Evolutionary conservation across 1,139 yeast species (phyloP).

Genomic region (Pichia sp.): DNA sequence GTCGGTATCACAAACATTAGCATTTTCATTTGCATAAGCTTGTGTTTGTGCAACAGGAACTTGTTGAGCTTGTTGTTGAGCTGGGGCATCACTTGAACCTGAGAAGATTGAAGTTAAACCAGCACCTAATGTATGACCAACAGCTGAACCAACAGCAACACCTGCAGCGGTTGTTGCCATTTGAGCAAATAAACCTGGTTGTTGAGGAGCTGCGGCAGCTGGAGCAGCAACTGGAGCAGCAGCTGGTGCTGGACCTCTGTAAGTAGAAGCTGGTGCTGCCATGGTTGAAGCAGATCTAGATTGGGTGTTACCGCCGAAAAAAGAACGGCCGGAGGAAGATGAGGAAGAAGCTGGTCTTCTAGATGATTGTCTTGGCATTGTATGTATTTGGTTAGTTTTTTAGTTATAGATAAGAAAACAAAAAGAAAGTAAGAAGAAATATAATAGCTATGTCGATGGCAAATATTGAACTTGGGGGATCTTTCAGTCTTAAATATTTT

Average conservation of each 20-base stretch:
- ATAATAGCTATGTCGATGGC: too few species aligned
- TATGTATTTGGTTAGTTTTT: background rate
- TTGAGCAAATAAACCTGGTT: slow-evolving; percentile 91
- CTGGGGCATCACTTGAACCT: slow-evolving; percentile 61
- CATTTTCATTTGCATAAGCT: slow-evolving; percentile 38
- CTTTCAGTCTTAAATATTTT: too few species aligned
- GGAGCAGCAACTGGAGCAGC: slow-evolving; percentile 33
- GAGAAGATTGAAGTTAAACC: slow-evolving; percentile 87
- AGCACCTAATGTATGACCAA: slow-evolving; percentile 95
- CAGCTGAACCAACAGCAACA: slow-evolving; percentile 96
- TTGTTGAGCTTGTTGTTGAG: slow-evolving; percentile 37
- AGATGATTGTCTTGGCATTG: slow-evolving; percentile 60
- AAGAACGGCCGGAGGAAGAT: slow-evolving; percentile 20
- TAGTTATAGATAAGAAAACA: background rate
- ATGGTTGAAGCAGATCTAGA: slow-evolving; percentile 37
- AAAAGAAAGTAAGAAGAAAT: background rate
- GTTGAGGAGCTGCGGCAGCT: slow-evolving; percentile 43
- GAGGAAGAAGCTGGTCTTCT: slow-evolving; percentile 47
- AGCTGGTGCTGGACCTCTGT: slow-evolving; percentile 25
- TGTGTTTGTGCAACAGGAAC: slow-evolving; percentile 30
- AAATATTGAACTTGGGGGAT: too few species aligned
- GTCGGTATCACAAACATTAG: slow-evolving; percentile 75
- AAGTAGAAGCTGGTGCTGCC: slow-evolving; percentile 29
- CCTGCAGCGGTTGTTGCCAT: slow-evolving; percentile 99
- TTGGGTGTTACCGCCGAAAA: slow-evolving; percentile 23